These are phyloP conservation scores for Cymbopogon citratus DNA, from an alignment of 176 grass and related monocot genomes.

Conservation along the genomic window DNA sequence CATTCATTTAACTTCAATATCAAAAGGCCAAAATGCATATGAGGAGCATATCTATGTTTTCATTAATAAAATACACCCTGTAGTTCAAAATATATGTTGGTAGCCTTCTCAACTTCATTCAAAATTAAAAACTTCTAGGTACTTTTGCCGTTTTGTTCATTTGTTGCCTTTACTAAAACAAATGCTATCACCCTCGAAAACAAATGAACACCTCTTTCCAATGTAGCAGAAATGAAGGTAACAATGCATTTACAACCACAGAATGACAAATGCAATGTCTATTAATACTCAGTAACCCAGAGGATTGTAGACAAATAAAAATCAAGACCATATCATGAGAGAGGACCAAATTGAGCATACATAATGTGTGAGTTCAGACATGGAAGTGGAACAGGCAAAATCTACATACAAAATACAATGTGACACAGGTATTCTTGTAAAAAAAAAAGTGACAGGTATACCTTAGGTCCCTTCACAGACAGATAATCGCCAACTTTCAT, in stretches of 20 bases:
- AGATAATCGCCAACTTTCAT: slow-evolving; percentile 82
- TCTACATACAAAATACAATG: neutral
- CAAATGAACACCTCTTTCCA: neutral
- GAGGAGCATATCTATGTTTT: neutral
- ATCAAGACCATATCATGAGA: neutral
- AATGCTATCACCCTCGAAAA: neutral
- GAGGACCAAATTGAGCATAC: neutral
- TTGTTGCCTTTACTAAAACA: neutral
- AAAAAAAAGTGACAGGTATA: slow-evolving; percentile 39
- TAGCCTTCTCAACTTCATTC: neutral
- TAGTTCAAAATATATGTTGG: neutral
- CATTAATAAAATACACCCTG: neutral
- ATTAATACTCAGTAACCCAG: neutral
- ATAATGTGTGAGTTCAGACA: neutral
- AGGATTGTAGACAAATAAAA: neutral
- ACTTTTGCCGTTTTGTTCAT: neutral
- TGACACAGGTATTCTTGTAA: too few relatives aligned
- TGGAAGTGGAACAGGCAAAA: slow-evolving; percentile 17
- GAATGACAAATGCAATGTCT: neutral
- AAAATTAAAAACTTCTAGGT: neutral
- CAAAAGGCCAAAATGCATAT: neutral
- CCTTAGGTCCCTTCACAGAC: slow-evolving; percentile 83
- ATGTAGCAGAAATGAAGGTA: neutral
- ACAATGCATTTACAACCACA: neutral
- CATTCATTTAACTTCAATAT: neutral